Evolutionary conservation across 345 rosid species (phyloP), one percentile per base, ranked within the genome.

Genomic region (Heritiera fomes): DNA sequence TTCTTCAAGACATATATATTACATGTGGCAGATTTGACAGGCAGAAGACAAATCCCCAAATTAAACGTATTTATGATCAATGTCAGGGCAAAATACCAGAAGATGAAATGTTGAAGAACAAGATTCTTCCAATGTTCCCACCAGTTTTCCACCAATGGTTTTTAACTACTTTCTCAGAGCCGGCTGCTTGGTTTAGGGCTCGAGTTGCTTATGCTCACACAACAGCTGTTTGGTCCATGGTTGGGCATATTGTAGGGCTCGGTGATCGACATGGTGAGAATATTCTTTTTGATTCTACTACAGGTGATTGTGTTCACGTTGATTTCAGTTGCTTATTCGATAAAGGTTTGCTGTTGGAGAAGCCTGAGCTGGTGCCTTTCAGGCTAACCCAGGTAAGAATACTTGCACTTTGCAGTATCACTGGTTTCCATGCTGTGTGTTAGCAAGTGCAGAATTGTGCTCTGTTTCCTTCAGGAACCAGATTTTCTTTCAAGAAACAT

Each of bases 111-210:
- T 85, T 95, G 80, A 93, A 93, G 91, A 84, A 83, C 80, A 95
- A 91, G 84, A 91, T 93, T 81, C 97, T 95, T 81, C 98, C 98
- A 6, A 88, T 93, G 94, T 95, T 95, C 80, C 97, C 97, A 70
- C 99, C 99, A 13, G 88, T 95, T 79, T 95, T 93, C 88, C 98
- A 93, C 84, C 92, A 86, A 81, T 95, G 99, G 99, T 95, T 93
- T 83, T 80, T 95, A 87, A 88, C 92, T 76, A 95, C 95, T 34
- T 95, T 95, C 87, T 93, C 99, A 45, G 99, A 95, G 89, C 97
- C 99, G 18, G 98, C 98, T 82, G 99, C 99, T 78, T 95, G 99
- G 99, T 95, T 93, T 85, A 88, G 99, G 87, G 95, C 98, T 68
- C 95, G 97, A 60, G 88, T 92, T 78, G 95, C 97, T 79, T 95